Conservation (phyloP, 2,329 filamentous ascomycete species). For the Cercospora beticola region DNA sequence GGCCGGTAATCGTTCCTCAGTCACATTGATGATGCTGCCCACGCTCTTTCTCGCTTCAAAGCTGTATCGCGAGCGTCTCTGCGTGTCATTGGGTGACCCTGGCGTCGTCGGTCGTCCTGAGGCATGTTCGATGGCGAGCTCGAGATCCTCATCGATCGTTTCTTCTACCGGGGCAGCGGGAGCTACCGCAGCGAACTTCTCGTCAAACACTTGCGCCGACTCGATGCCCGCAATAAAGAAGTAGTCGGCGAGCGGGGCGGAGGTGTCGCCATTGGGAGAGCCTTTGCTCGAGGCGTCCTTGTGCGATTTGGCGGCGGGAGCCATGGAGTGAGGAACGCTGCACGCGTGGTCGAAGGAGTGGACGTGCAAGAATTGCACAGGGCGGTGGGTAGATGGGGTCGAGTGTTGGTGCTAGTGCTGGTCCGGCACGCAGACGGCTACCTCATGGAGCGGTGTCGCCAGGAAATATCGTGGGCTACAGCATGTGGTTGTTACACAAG, state of each 20-base stretch:
- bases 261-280: constrained; percentile 41
- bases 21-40: constrained; percentile 48
- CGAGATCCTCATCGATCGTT: constrained; percentile 62
- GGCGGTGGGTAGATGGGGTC: not conserved
- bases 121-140: constrained; percentile 54
- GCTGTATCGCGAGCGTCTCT: constrained; percentile 45
- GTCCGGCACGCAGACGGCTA: not conserved
- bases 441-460: constrained; percentile 1
- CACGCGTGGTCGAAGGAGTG: constrained; percentile 17
- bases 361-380: constrained; percentile 20
- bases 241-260: constrained; percentile 62
- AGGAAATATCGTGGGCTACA: not conserved
- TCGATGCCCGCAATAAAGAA: constrained; percentile 63
- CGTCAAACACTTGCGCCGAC: constrained; percentile 53
- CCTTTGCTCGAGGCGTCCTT: constrained; percentile 22
- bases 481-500: constrained; percentile 9
- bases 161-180: constrained; percentile 47
- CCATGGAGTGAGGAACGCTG: constrained; percentile 21
- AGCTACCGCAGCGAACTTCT: constrained; percentile 33
- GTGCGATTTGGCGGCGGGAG: constrained; percentile 23
- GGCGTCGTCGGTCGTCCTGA: constrained; percentile 50
- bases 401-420: not conserved
- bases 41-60: constrained; percentile 53
- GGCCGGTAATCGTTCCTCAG: constrained; percentile 48
- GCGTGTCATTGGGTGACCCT: constrained; percentile 42